These are phyloP conservation scores for Plasmopara viticola DNA, from an alignment of 352 stramenopile genomes.

Conservation along the genomic window DNA sequence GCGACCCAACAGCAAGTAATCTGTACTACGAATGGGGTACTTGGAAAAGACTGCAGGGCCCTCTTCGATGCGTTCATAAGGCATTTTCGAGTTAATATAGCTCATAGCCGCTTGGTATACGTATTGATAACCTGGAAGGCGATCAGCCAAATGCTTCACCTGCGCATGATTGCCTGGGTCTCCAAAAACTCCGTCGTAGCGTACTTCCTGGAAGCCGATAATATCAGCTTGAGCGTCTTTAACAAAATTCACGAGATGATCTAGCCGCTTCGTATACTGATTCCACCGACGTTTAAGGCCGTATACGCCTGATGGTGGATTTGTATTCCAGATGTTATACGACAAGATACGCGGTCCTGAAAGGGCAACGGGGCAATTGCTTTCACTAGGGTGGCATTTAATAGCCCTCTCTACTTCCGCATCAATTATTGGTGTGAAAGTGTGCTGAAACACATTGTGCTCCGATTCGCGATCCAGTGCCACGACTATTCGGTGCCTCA, in stretches of 20 bases:
- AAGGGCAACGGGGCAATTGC: conserved; percentile 10
- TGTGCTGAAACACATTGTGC: conserved; percentile 74
- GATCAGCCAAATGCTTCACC: conserved; percentile 60
- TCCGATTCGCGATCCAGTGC: conserved; percentile 60
- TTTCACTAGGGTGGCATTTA: conserved; percentile 14
- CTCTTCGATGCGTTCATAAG: conserved; percentile 80
- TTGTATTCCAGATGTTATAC: conserved; percentile 90
- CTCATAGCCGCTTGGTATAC: conserved; percentile 85
- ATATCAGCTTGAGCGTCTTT: conserved; percentile 46
- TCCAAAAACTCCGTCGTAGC: conserved; percentile 77
- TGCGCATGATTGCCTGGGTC: conserved; percentile 55
- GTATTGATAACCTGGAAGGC: conserved; percentile 70
- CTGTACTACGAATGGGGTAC: conserved; percentile 67
- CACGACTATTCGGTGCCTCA: conserved; percentile 55
- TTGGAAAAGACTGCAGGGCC: conserved; percentile 76
- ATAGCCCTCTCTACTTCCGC: conserved; percentile 7
- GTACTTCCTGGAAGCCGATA: conserved; percentile 85
- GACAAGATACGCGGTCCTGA: conserved; percentile 58
- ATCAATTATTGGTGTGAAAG: conserved; percentile 29
- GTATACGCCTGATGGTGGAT: conserved; percentile 66
- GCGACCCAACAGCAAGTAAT: conserved; percentile 76
- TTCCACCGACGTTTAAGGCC: conserved; percentile 43
- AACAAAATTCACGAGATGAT: conserved; percentile 64
- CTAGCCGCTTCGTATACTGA: conserved; percentile 73
- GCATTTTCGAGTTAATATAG: conserved; percentile 54